Evolutionary conservation across 345 rosid genomes (phyloP).

Genomic region (Aquilaria malaccensis): DNA sequence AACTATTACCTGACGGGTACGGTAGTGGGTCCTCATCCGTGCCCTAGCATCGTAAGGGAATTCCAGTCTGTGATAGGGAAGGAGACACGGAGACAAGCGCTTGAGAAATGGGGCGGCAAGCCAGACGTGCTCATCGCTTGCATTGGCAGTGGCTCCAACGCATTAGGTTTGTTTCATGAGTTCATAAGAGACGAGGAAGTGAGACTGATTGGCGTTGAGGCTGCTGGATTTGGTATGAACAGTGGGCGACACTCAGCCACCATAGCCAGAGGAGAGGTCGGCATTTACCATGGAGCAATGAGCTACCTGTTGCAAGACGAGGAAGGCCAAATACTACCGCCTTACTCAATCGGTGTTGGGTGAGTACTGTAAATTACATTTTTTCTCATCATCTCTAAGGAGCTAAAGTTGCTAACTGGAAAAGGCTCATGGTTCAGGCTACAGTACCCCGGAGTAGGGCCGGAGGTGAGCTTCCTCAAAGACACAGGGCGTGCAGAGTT

Average conservation of each 20-base stretch:
- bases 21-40: conserved; percentile 82
- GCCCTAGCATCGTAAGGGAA: conserved; percentile 72
- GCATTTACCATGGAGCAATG: conserved; percentile 84
- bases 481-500: conserved; percentile 67
- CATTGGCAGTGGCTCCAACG: conserved; percentile 82
- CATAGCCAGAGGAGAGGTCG: conserved; percentile 65
- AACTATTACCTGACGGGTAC: conserved; percentile 51
- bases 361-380: conserved; percentile 16
- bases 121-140: conserved; percentile 83
- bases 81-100: conserved; percentile 75
- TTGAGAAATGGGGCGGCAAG: conserved; percentile 78
- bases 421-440: conserved; percentile 28
- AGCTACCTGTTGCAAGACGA: conserved; percentile 70
- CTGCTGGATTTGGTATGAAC: conserved; percentile 72
- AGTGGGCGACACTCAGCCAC: conserved; percentile 80
- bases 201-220: conserved; percentile 74
- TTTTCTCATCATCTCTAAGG: neutral
- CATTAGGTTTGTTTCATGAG: conserved; percentile 74
- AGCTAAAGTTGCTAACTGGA: neutral
- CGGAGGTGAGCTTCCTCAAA: conserved; percentile 65
- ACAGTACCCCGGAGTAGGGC: conserved; percentile 81
- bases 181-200: conserved; percentile 57
- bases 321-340: conserved; percentile 56
- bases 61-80: conserved; percentile 83
- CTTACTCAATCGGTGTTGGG: conserved; percentile 70